Base-by-base conservation (phyloP, 176 grass and related monocot species). In the Avena sativa region DNA sequence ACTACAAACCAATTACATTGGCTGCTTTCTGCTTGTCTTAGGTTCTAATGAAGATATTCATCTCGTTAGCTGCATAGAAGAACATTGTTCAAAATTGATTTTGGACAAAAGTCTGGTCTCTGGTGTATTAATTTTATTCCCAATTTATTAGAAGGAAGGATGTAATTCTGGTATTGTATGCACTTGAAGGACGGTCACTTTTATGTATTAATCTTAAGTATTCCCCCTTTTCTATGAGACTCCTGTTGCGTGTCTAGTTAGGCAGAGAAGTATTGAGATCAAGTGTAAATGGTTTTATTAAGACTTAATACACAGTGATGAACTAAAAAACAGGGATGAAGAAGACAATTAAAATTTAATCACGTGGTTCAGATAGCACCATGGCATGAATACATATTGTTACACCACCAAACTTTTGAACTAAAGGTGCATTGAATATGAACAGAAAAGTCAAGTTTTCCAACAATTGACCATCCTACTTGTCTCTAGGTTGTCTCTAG, bases 401-500 rank as follows among this genome's bases (percentile, higher is more conserved):
- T 25, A 69, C 68, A 68, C 26, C 16, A 2, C 60, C 48, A 69
- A 69, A 25, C 55, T 87, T 84, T 60, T 49, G 50, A n/a, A 44
- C 69, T 71, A 47, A 62, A 78, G 50, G 30, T 81, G 16, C 49
- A 81, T 14, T 67, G 17, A 55, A 76, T 70, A 58, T 81, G 52
- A 81, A 55, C 32, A 44, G 34, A 76, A 32, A 52, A 26, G 4
- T 85, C 26, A 71, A 81, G 60, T 63, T 63, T 87, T 82, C 71
- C 21, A 88, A 85, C 52, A 81, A 77, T 81, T 85, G 78, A 71
- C 17, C 81, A 21, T 76, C 71, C 53, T 88, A 44, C 82, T 82
- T 88, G 86, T 91, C 89, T 84, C 85, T 74, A 87, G 64, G 44
- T 79, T 90, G 84, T 83, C 81, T 56, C 65, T 68, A 17, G 34